These are phyloP conservation scores for Boletellus ananas DNA, from an alignment of 768 basidiomycete genomes.

Conservation along the genomic window DNA sequence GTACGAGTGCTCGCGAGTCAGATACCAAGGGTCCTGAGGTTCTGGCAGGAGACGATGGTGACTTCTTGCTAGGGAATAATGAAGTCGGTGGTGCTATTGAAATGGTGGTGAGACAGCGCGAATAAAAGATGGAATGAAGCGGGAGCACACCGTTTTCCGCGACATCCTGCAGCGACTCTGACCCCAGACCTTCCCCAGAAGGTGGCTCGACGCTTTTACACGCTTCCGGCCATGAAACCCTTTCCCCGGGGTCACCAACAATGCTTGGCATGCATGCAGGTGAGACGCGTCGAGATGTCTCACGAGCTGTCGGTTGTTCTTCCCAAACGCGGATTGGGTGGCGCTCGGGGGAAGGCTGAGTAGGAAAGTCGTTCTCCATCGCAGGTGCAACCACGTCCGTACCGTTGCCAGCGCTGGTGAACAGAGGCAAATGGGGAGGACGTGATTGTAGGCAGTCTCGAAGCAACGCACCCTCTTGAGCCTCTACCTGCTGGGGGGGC, in stretches of 20 bases:
- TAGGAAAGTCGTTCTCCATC: background rate
- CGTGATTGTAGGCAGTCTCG: slow-evolving; percentile 7
- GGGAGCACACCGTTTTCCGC: slow-evolving; percentile 9
- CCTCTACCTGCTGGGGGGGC: background rate
- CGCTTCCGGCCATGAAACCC: background rate
- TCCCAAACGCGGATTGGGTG: slow-evolving; percentile 29
- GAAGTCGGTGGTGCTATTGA: slow-evolving; percentile 3
- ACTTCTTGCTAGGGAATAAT: background rate
- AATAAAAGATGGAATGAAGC: background rate
- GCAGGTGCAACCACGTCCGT: background rate
- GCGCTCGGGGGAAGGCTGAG: slow-evolving; percentile 11
- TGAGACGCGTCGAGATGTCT: slow-evolving; percentile 12
- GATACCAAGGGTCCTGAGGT: background rate
- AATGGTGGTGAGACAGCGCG: slow-evolving; percentile 5
- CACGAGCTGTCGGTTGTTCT: slow-evolving; percentile 13
- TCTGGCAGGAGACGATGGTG: background rate
- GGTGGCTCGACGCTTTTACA: background rate
- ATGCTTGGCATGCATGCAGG: slow-evolving; percentile 2
- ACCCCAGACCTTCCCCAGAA: background rate
- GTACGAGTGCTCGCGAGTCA: background rate
- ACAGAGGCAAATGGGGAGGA: slow-evolving; percentile 1
- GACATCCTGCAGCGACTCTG: background rate
- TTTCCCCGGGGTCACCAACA: background rate
- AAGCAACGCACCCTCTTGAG: slow-evolving; percentile 1
- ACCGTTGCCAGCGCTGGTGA: background rate